phyloP scores from a whole-genome alignment of 805 yeast genomes.

The Saccharomycopsis fibuligera region DNA sequence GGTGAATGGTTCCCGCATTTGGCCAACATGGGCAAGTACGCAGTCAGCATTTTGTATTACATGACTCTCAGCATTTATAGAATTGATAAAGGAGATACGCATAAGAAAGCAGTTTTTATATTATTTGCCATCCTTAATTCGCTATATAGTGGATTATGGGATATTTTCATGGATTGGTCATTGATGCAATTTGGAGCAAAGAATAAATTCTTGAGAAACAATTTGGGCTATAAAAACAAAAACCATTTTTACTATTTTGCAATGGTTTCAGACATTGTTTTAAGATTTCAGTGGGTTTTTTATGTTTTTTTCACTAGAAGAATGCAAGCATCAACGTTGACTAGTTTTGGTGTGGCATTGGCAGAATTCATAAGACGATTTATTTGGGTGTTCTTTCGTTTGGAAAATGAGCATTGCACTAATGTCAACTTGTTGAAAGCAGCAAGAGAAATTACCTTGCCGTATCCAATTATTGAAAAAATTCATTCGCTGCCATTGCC shows the following conservation, averaged over 20 bases:
- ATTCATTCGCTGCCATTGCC: neutral
- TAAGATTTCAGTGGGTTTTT: constrained; percentile 89
- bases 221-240: constrained; percentile 55
- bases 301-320: constrained; percentile 73
- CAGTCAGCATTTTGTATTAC: constrained; percentile 60
- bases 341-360: constrained; percentile 76
- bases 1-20: constrained; percentile 96
- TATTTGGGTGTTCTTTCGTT: constrained; percentile 85
- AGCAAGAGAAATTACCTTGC: constrained; percentile 78
- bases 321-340: constrained; percentile 80
- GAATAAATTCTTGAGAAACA: constrained; percentile 59
- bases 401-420: constrained; percentile 94
- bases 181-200: constrained; percentile 59
- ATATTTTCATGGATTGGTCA: constrained; percentile 94
- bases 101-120: constrained; percentile 55
- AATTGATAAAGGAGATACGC: constrained; percentile 40
- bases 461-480: constrained; percentile 46
- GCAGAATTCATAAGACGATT: constrained; percentile 81
- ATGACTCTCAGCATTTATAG: constrained; percentile 73
- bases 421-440: constrained; percentile 84
- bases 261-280: constrained; percentile 61
- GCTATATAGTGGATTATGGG: constrained; percentile 71
- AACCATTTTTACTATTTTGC: constrained; percentile 62
- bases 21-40: constrained; percentile 79
- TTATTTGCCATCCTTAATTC: constrained; percentile 72